Base-by-base conservation (phyloP, 352 stramenopile genomes). In the Phytophthora cryptogea region DNA sequence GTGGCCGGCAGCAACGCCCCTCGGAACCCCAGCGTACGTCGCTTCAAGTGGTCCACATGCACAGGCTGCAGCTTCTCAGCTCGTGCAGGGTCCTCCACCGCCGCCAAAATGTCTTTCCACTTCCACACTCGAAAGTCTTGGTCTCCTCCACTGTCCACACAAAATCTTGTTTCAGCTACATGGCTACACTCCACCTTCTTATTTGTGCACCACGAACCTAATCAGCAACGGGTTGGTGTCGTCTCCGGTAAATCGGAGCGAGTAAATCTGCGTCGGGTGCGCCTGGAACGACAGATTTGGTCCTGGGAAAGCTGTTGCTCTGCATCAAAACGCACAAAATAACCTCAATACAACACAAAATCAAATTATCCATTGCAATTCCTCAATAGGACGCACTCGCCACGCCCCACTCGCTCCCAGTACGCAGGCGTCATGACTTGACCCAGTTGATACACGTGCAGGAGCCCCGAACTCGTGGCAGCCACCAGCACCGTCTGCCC, bases 61-160 rank as follows among this genome's bases (percentile, higher is more conserved):
- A 82, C 52, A 13, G 83, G 80, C 14, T 59, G 17, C 5, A 89
- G 54, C 43, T 54, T 48, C 17, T 59, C 59, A 4, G 27, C 49
- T 5, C 3, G 43, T 13, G 54, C 54, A 13, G 70, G 51, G 32
- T 80, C 50, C 7, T 70, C 54, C 45, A 82, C n/a, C 14, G 76
- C 78, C n/a, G 54, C 48, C 8, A 73, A 42, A 41, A 92, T 84
- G 30, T 90, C 70, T 37, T 72, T 74, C 83, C 83, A 92, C n/a
- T 62, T 72, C 83, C 83, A 92, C 32, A 90, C 76, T 11, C 83
- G 79, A 59, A 89, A 84, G 44, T 92, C 83, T 52, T 89, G 80
- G 43, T 92, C 83, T n/a, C 80, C 80, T 36, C 80, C 83, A 56
- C 83, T 92, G 16, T 32, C 28, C 10, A 43, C 33, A 47, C 41